Conservation (phyloP, 352 stramenopile species). For the Globisporangium camurandrum region DNA sequence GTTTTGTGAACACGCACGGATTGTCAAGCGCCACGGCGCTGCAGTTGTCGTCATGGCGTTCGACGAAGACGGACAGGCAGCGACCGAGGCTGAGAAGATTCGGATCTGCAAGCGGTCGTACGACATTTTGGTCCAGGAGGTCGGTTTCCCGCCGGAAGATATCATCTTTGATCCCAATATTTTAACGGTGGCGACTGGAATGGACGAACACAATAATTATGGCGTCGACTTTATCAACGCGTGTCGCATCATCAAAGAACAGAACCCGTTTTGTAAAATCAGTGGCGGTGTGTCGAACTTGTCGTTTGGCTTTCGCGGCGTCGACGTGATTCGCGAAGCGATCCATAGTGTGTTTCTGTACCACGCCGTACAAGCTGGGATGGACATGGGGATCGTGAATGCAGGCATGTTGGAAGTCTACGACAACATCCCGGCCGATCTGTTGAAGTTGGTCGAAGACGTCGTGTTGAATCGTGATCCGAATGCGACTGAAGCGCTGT, state of each 20-base stretch:
- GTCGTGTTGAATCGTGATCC: conserved; percentile 90
- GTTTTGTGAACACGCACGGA: conserved; percentile 92
- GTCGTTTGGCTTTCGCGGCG: conserved; percentile 95
- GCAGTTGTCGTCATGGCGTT: conserved; percentile 98
- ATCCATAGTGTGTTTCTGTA: conserved; percentile 97
- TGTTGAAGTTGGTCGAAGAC: conserved; percentile 89
- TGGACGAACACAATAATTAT: conserved; percentile 98
- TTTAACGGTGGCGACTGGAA: conserved; percentile 95
- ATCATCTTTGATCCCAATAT: conserved; percentile 99
- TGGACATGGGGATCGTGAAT: conserved; percentile 99
- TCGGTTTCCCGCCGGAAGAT: conserved; percentile 94
- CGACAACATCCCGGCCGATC: conserved; percentile 77
- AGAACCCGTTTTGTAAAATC: conserved; percentile 94
- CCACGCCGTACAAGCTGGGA: conserved; percentile 92
- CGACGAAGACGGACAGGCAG: conserved; percentile 95
- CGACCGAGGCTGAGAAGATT: conserved; percentile 92
- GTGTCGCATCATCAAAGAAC: conserved; percentile 91
- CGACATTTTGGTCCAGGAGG: conserved; percentile 93
- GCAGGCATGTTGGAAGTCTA: conserved; percentile 83
- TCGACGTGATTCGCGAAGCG: conserved; percentile 96
- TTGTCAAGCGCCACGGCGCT: conserved; percentile 93
- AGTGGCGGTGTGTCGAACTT: conserved; percentile 95
- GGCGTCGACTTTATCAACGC: conserved; percentile 97
- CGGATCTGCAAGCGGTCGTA: conserved; percentile 98
- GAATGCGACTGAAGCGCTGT: conserved; percentile 89